A percentile compares a stretch with the other conserved stretches of the same genome.
phyloP scores from a whole-genome alignment of 331 rosid genomes.

The Acacia concinna region DNA sequence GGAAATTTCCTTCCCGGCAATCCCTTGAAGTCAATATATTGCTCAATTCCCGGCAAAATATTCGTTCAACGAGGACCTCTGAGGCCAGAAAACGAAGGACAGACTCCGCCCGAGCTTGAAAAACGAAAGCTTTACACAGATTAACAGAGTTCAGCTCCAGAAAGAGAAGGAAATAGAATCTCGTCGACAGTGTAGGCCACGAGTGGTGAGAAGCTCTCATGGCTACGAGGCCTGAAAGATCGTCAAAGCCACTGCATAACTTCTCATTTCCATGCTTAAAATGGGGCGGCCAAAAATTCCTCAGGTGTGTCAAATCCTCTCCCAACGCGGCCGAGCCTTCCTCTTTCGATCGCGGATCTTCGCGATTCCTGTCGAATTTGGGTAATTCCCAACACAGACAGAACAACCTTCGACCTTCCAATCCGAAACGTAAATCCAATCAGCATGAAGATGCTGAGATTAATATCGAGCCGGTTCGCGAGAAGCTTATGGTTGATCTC shows the following conservation, averaged over 20 bases:
- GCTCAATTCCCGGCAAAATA: background rate
- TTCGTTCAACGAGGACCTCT: background rate
- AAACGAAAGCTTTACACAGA: background rate
- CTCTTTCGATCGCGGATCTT: conserved; percentile 21
- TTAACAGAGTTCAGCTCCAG: background rate
- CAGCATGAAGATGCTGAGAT: background rate
- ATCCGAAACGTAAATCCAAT: conserved; percentile 26
- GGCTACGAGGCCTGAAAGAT: conserved; percentile 41
- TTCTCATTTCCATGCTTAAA: conserved; percentile 49
- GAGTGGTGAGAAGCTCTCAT: conserved; percentile 10
- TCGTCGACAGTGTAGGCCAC: background rate
- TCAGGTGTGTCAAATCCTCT: conserved; percentile 44
- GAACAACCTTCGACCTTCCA: background rate
- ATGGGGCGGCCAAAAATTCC: conserved; percentile 53
- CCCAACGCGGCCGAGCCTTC: conserved; percentile 20
- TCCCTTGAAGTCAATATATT: background rate
- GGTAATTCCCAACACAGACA: conserved; percentile 6
- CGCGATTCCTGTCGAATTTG: conserved; percentile 13
- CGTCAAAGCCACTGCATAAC: conserved; percentile 50
- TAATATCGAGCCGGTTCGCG: conserved; percentile 34
- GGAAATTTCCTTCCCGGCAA: background rate
- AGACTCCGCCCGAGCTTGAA: background rate
- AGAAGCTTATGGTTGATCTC: conserved; percentile 43
- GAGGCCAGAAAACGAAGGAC: background rate
- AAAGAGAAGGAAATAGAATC: conserved; percentile 1